phyloP scores from a whole-genome alignment of 805 yeast genomes.

The Yamadazyma endophytica region DNA sequence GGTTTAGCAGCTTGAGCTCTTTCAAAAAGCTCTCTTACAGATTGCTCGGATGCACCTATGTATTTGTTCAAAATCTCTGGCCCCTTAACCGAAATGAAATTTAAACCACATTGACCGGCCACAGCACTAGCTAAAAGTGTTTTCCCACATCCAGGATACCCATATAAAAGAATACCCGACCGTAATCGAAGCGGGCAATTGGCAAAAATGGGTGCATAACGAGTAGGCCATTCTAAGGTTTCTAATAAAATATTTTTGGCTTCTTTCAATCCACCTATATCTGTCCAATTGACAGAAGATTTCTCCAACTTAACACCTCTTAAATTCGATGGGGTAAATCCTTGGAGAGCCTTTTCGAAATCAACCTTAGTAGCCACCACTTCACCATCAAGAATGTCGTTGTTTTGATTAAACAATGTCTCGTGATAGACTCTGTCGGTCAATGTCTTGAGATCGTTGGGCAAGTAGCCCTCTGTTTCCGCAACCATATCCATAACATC shows the following conservation, averaged over 20 bases:
- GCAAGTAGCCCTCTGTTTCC: slow-evolving; percentile 87
- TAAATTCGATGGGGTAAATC: slow-evolving; percentile 74
- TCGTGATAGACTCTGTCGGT: slow-evolving; percentile 68
- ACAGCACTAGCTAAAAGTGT: slow-evolving; percentile 90
- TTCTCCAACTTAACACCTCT: slow-evolving; percentile 86
- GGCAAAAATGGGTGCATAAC: slow-evolving; percentile 90
- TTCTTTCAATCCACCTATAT: slow-evolving; percentile 80
- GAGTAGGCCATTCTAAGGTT: slow-evolving; percentile 96
- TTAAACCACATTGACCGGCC: slow-evolving; percentile 89
- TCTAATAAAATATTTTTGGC: slow-evolving; percentile 77
- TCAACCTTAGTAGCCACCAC: slow-evolving; percentile 23
- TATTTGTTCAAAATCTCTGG: slow-evolving; percentile 94
- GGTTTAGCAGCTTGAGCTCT: slow-evolving; percentile 95
- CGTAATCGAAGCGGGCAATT: slow-evolving; percentile 82
- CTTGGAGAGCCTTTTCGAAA: slow-evolving; percentile 52
- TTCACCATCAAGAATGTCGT: slow-evolving; percentile 9
- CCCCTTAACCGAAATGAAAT: slow-evolving; percentile 90
- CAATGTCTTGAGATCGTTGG: slow-evolving; percentile 71
- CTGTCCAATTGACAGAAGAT: slow-evolving; percentile 72
- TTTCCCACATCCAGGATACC: slow-evolving; percentile 98
- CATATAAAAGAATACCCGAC: slow-evolving; percentile 87
- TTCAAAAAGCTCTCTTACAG: slow-evolving; percentile 88
- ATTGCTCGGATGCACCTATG: slow-evolving; percentile 96
- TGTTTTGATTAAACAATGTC: slow-evolving; percentile 19
- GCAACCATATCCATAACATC: slow-evolving; percentile 44